Percentiles rank a stretch among this genome's conserved stretches.
These are phyloP conservation scores for Microcyclospora tardicrescens DNA, from an alignment of 2,329 filamentous ascomycete species.

Conservation along the genomic window DNA sequence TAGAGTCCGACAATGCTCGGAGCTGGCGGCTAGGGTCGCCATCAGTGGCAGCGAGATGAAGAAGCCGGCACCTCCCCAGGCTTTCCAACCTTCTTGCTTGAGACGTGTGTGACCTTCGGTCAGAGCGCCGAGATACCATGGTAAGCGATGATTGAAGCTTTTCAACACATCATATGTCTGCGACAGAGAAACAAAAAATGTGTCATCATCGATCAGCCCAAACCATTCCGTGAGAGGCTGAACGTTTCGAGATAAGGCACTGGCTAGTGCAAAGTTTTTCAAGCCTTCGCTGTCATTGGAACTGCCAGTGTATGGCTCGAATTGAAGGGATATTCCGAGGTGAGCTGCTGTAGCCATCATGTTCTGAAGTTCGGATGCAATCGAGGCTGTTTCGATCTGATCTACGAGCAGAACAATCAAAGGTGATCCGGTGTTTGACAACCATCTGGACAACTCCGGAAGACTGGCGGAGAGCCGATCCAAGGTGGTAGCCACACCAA, in stretches of 20 bases:
- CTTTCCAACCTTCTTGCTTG: conserved; percentile 16
- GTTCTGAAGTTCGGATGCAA: conserved; percentile 4
- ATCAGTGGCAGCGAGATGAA: conserved; percentile 17
- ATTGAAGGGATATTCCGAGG: conserved; percentile 11
- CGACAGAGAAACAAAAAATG: conserved; percentile 17
- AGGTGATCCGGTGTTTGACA: conserved; percentile 13
- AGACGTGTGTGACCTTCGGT: conserved; percentile 16
- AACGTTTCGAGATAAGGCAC: conserved; percentile 8
- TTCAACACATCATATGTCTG: conserved; percentile 10
- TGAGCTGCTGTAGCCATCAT: conserved; percentile 6
- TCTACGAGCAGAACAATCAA: conserved; percentile 15
- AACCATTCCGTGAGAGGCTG: conserved; percentile 13
- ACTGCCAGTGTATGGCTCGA: conserved; percentile 10
- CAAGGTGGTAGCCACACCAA: conserved; percentile 15
- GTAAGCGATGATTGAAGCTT: conserved; percentile 9
- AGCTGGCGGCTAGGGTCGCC: conserved; percentile 11
- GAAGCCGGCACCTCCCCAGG: conserved; percentile 18
- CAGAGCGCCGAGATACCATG: conserved; percentile 16
- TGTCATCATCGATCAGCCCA: conserved; percentile 19
- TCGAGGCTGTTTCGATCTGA: conserved; percentile 7
- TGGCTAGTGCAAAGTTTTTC: conserved; percentile 16
- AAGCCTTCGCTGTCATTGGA: conserved; percentile 11
- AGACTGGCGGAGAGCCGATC: conserved; percentile 12
- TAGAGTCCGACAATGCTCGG: conserved; percentile 10
- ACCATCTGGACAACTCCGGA: conserved; percentile 14